Percentiles rank a stretch among this genome's conserved stretches.
Conservation (phyloP, 2,329 filamentous ascomycete species). For the Metarhizium rileyi region DNA sequence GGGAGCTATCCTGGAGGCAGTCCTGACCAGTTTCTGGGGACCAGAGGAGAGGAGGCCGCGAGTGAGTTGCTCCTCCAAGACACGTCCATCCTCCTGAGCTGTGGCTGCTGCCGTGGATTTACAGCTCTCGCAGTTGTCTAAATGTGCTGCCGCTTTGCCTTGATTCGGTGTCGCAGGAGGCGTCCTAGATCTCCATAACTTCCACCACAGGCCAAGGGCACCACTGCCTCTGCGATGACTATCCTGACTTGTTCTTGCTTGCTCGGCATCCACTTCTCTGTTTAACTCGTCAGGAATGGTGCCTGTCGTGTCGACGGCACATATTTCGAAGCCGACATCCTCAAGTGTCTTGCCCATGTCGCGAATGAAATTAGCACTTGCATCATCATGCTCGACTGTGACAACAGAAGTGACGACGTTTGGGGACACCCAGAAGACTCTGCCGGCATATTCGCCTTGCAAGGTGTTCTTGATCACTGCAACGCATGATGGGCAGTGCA, state of each 20-base stretch:
- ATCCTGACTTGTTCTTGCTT: slow-evolving; percentile 16
- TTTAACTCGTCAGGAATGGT: slow-evolving; percentile 20
- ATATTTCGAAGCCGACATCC: slow-evolving; percentile 49
- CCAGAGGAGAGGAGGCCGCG: slow-evolving; percentile 5
- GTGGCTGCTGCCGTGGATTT: slow-evolving; percentile 12
- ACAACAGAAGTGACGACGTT: slow-evolving; percentile 65
- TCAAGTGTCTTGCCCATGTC: slow-evolving; percentile 39
- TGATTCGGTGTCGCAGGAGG: slow-evolving; percentile 15
- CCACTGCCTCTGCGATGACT: slow-evolving; percentile 11
- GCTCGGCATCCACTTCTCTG: slow-evolving; percentile 9
- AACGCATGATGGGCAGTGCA: slow-evolving; percentile 72
- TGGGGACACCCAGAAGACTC: slow-evolving; percentile 50
- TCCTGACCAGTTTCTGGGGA: slow-evolving; percentile 4
- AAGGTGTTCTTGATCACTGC: slow-evolving; percentile 53
- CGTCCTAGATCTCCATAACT: slow-evolving; percentile 18
- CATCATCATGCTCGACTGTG: slow-evolving; percentile 44
- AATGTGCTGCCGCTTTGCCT: slow-evolving; percentile 21
- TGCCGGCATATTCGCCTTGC: slow-evolving; percentile 33
- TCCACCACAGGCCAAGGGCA: slow-evolving; percentile 21
- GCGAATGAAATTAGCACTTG: slow-evolving; percentile 31
- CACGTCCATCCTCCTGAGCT: slow-evolving; percentile 4
- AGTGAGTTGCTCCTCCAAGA: slow-evolving; percentile 3
- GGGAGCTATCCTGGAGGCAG: slow-evolving; percentile 2
- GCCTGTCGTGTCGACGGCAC: slow-evolving; percentile 33
- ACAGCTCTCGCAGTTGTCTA: slow-evolving; percentile 29